A percentile compares a stretch with the other conserved stretches of the same genome.
Evolutionary conservation across 2,329 filamentous ascomycete species (phyloP).

Genomic region (Pseudogymnoascus sp.): DNA sequence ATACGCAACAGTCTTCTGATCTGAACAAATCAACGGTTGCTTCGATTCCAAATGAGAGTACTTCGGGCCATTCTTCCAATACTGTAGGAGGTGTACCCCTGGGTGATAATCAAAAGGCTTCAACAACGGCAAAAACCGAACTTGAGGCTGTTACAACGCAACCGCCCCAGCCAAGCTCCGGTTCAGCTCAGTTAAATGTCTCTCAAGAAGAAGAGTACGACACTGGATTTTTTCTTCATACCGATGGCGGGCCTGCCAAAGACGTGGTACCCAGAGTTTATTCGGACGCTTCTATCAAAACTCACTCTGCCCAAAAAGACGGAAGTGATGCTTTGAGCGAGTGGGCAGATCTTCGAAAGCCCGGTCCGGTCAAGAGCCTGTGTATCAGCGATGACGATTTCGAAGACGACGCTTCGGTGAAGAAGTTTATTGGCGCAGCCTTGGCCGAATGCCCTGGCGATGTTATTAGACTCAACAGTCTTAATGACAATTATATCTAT

Average conservation of each 20-base stretch:
- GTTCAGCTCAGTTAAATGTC: neutral
- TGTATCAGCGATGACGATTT: neutral
- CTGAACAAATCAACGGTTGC: neutral
- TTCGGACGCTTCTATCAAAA: neutral
- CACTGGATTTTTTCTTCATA: neutral
- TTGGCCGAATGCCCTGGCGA: neutral
- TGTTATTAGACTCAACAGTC: neutral
- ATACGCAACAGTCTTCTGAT: neutral
- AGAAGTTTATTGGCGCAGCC: neutral
- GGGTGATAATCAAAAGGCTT: neutral
- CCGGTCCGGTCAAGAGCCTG: neutral
- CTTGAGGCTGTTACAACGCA: neutral
- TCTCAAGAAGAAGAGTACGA: neutral
- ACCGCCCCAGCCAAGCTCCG: neutral
- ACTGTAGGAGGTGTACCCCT: neutral
- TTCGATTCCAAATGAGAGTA: neutral
- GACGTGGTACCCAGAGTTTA: neutral
- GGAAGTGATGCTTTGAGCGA: neutral
- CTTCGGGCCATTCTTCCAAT: neutral
- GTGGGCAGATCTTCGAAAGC: slow-evolving; percentile 5
- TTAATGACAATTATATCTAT: neutral
- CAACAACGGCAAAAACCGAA: neutral
- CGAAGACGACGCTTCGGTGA: neutral
- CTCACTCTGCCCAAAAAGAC: neutral
- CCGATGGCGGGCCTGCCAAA: neutral